A percentile compares a stretch with the other conserved stretches of the same genome.
Evolutionary conservation across 148 eudicot species (phyloP).

Genomic region (Simmondsia chinensis): DNA sequence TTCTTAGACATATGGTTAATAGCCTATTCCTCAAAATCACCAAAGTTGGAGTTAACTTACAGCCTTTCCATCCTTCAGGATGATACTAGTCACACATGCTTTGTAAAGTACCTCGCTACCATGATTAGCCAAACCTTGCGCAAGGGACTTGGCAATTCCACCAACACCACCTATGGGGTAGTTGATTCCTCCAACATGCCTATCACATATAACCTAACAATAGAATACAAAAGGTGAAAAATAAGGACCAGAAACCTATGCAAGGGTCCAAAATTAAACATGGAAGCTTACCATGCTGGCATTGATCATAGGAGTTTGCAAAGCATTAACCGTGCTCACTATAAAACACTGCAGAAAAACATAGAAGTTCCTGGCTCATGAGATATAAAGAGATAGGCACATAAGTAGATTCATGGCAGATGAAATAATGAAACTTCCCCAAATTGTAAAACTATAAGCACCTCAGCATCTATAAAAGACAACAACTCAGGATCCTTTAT

Average conservation of each 20-base stretch:
- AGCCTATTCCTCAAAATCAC: neutral
- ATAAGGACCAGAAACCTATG: neutral
- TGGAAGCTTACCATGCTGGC: constrained; percentile 84
- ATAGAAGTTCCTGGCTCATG: constrained; percentile 3
- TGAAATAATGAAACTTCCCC: neutral
- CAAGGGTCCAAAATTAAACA: constrained; percentile 4
- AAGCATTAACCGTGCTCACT: constrained; percentile 92
- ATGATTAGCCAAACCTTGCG: constrained; percentile 71
- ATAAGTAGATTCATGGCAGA: constrained; percentile 2
- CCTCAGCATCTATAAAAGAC: constrained; percentile 98
- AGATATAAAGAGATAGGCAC: constrained; percentile 4
- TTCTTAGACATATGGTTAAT: too few species aligned
- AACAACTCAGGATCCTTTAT: constrained; percentile 76
- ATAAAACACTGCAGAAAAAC: constrained; percentile 74
- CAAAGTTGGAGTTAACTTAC: constrained; percentile 34
- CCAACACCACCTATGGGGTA: constrained; percentile 99
- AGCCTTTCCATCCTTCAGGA: constrained; percentile 71
- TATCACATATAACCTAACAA: constrained; percentile 91
- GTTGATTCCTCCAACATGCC: constrained; percentile 97
- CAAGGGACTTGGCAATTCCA: constrained; percentile 79
- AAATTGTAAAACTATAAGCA: constrained; percentile 13
- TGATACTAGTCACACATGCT: constrained; percentile 76
- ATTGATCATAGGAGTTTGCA: constrained; percentile 95
- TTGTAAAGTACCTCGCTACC: constrained; percentile 91
- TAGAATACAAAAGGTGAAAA: constrained; percentile 12